These are phyloP conservation scores for Hyaloraphidium curvatum DNA, from an alignment of 192 early-diverging fungal species.

Conservation along the genomic window DNA sequence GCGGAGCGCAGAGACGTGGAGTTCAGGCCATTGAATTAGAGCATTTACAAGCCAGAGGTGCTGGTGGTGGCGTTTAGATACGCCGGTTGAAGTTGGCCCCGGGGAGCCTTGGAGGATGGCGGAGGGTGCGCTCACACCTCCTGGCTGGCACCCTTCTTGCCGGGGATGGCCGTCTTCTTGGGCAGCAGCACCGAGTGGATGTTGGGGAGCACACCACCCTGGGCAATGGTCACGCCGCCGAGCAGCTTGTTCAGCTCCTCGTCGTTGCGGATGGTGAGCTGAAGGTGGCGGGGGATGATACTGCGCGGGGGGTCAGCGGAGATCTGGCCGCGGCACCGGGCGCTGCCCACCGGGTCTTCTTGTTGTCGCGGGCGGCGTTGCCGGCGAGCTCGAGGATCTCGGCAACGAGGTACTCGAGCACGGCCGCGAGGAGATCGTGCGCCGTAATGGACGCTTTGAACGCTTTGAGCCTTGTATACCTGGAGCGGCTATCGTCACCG, in stretches of 20 bases:
- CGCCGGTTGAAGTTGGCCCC: too few relatives aligned
- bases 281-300: slow-evolving; percentile 18
- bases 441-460: slow-evolving; percentile 48
- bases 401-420: slow-evolving; percentile 13
- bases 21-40: too few relatives aligned
- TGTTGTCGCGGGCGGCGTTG: slow-evolving; percentile 20
- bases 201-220: slow-evolving; percentile 19
- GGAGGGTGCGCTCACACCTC: neutral
- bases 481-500: too few relatives aligned
- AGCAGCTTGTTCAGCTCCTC: slow-evolving; percentile 28
- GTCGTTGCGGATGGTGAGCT: slow-evolving; percentile 24
- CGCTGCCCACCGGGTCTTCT: slow-evolving; percentile 17
- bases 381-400: slow-evolving; percentile 17
- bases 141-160: slow-evolving; percentile 4
- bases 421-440: slow-evolving; percentile 43
- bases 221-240: slow-evolving; percentile 21
- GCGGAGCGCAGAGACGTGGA: too few relatives aligned
- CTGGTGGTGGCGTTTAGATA: too few relatives aligned
- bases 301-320: too few relatives aligned
- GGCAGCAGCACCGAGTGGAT: slow-evolving; percentile 15
- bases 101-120: too few relatives aligned
- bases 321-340: too few relatives aligned
- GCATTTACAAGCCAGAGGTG: too few relatives aligned
- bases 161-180: slow-evolving; percentile 15
- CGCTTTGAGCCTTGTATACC: too few relatives aligned